A percentile compares a stretch with the other conserved stretches of the same genome.
Conservation (phyloP, 2,329 filamentous ascomycete genomes). For the Talaromyces pinophilus region DNA sequence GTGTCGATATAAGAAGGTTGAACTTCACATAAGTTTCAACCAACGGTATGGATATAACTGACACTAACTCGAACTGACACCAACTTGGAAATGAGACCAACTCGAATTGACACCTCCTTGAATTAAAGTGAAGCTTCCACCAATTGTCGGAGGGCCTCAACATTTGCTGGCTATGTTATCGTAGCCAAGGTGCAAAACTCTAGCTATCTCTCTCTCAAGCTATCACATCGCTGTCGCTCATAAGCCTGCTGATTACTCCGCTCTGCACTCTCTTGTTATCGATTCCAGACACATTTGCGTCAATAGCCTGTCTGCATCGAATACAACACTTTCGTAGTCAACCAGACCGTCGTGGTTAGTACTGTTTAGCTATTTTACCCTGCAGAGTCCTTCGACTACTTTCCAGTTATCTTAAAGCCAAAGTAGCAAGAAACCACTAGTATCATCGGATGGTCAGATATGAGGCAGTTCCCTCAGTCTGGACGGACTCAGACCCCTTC, state of each 20-base stretch:
- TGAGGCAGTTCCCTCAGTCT: background rate
- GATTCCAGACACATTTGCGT: background rate
- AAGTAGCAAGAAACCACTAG: background rate
- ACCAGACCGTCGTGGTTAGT: conserved; percentile 23
- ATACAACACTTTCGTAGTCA: conserved; percentile 17
- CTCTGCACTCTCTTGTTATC: background rate
- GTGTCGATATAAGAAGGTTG: too few relatives aligned
- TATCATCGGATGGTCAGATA: background rate
- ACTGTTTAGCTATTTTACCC: conserved; percentile 2
- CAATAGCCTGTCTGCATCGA: background rate
- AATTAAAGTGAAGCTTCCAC: background rate
- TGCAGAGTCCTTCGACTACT: conserved; percentile 22
- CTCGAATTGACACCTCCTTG: too few relatives aligned
- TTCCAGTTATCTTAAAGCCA: background rate
- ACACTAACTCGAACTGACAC: too few relatives aligned
- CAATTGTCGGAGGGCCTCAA: background rate
- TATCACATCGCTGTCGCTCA: background rate
- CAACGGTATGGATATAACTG: too few relatives aligned
- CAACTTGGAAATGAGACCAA: too few relatives aligned
- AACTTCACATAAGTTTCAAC: too few relatives aligned
- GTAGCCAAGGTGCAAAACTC: background rate
- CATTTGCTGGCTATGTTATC: background rate
- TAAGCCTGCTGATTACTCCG: background rate
- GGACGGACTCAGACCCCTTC: background rate
- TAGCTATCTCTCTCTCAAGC: background rate